These are phyloP conservation scores for Trebouxiophyceae sp. DNA, from an alignment of 163 green algal genomes.

Conservation along the genomic window DNA sequence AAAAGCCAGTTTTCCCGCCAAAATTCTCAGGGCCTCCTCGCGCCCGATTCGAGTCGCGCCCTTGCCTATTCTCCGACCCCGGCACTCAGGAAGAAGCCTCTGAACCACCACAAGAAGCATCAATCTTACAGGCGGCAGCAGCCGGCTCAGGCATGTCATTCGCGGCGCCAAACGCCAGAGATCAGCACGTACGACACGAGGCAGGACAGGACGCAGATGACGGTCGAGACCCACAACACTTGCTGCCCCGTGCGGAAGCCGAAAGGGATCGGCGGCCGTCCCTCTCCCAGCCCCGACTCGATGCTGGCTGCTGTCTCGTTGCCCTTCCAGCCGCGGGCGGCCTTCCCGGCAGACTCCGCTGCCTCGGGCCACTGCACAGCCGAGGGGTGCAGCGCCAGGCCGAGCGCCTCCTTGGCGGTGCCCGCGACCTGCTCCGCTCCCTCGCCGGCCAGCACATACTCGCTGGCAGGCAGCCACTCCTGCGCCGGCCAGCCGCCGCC, in stretches of 20 bases:
- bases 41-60: no score
- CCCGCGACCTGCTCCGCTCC: background rate
- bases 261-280: background rate
- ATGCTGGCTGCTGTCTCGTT: constrained; percentile 1
- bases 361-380: background rate
- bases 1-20: no score
- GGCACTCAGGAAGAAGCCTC: no score
- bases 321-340: background rate
- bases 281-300: background rate
- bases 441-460: background rate
- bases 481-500: no score
- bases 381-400: background rate
- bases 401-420: background rate
- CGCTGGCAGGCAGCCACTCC: background rate
- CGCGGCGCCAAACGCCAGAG: no score
- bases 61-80: no score
- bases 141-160: no score
- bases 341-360: no score
- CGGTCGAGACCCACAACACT: background rate
- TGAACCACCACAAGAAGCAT: no score
- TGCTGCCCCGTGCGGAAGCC: background rate
- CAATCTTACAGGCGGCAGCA: no score
- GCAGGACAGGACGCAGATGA: background rate
- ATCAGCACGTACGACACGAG: background rate
- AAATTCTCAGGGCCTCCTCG: no score